phyloP scores from a whole-genome alignment of 139 green algal species.

The Tetraselmis chui region DNA sequence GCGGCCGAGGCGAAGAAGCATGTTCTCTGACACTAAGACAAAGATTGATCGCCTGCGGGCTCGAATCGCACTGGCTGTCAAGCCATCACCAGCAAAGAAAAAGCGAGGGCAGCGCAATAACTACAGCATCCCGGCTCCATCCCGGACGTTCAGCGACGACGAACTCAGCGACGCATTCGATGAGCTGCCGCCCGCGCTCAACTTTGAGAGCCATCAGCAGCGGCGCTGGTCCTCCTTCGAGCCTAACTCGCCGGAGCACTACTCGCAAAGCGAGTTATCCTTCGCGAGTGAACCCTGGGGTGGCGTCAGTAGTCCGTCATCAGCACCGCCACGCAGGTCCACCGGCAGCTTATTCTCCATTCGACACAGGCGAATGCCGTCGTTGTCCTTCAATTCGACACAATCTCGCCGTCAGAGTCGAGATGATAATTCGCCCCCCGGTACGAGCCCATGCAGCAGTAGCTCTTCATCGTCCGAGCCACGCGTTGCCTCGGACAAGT shows the following conservation, averaged over 20 bases:
- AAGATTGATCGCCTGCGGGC: background rate
- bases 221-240: no score
- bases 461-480: background rate
- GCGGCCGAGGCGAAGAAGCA: no score
- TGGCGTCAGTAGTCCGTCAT: background rate
- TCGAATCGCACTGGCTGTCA: background rate
- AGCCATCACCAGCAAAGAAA: background rate
- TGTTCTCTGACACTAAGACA: background rate
- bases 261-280: background rate
- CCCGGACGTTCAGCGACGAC: background rate
- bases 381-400: background rate
- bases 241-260: no score
- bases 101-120: background rate
- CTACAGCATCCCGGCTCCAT: background rate
- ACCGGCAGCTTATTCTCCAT: background rate
- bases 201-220: no score
- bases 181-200: background rate
- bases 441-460: no score
- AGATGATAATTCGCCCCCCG: no score
- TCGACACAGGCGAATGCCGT: background rate
- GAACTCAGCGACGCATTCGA: background rate
- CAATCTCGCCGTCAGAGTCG: no score
- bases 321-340: no score
- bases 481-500: background rate
- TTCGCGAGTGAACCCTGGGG: background rate